Evolutionary conservation across 139 green algal genomes (phyloP).

Genomic region (Chlamydomonas schloesseri): DNA sequence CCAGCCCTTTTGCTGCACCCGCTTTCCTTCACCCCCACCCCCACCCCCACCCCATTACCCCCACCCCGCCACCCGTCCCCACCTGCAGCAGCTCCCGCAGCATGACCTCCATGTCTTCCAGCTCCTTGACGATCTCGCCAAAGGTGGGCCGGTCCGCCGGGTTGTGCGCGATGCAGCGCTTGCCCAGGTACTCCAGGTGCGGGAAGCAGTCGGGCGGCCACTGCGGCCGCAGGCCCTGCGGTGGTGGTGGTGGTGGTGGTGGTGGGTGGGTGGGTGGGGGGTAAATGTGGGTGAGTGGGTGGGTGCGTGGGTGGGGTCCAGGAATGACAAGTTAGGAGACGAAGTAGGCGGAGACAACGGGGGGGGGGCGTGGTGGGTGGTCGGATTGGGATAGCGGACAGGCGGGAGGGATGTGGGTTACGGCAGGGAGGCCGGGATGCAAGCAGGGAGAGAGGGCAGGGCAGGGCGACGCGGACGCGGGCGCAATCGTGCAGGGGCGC

Average conservation of each 20-base stretch:
- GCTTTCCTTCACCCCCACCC: too few species aligned
- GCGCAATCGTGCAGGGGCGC: background rate
- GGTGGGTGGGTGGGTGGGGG: background rate
- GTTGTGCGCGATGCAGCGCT: slow-evolving; percentile 47
- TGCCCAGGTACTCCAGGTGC: slow-evolving; percentile 47
- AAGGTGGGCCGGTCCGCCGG: slow-evolving; percentile 35
- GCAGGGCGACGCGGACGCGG: too few species aligned
- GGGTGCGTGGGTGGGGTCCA: too few species aligned
- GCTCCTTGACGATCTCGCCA: slow-evolving; percentile 41
- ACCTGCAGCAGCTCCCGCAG: slow-evolving; percentile 45
- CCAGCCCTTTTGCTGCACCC: too few species aligned
- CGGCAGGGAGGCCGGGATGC: too few species aligned
- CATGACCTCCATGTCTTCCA: slow-evolving; percentile 50
- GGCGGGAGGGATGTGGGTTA: too few species aligned
- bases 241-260: background rate
- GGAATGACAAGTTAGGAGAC: too few species aligned
- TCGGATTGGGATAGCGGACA: too few species aligned
- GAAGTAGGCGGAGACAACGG: too few species aligned
- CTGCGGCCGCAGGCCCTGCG: slow-evolving; percentile 37
- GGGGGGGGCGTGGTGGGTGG: too few species aligned
- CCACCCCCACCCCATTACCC: background rate
- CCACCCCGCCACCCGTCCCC: background rate
- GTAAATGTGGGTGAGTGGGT: too few species aligned
- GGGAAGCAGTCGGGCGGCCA: slow-evolving; percentile 46
- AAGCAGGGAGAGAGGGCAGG: too few species aligned